Percentiles rank a stretch among this genome's conserved stretches.
Conservation (phyloP, 495 filamentous ascomycete genomes). For the Xylaria cubensis region DNA sequence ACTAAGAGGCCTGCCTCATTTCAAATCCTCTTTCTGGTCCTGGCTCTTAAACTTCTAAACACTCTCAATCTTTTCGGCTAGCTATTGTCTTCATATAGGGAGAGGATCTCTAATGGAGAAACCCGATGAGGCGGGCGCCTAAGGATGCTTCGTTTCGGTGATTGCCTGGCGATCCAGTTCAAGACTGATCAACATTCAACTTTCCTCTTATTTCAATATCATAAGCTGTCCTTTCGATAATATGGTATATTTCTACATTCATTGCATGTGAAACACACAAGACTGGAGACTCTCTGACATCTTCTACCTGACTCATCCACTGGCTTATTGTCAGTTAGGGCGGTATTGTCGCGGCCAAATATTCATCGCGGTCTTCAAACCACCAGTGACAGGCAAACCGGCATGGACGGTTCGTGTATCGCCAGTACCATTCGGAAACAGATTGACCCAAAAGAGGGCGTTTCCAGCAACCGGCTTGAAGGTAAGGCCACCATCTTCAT, state of each 20-base stretch:
- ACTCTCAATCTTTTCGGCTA: neutral
- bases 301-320: neutral
- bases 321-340: neutral
- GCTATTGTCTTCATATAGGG: neutral
- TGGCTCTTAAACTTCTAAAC: neutral
- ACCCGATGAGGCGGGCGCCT: neutral
- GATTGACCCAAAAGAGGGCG: slow-evolving; percentile 62
- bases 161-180: neutral
- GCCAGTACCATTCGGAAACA: slow-evolving; percentile 55
- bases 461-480: slow-evolving; percentile 59
- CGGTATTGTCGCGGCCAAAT: slow-evolving; percentile 57
- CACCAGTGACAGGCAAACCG: slow-evolving; percentile 55
- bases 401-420: slow-evolving; percentile 57
- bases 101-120: neutral
- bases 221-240: neutral
- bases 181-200: neutral
- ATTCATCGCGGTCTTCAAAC: slow-evolving; percentile 62
- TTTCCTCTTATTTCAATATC: neutral
- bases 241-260: neutral
- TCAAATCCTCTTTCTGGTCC: neutral
- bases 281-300: neutral
- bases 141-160: neutral
- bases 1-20: neutral
- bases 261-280: neutral
- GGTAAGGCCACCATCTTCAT: slow-evolving; percentile 57